Evolutionary conservation across 2,329 filamentous ascomycete genomes (phyloP).

Genomic region (Fusarium graminum): DNA sequence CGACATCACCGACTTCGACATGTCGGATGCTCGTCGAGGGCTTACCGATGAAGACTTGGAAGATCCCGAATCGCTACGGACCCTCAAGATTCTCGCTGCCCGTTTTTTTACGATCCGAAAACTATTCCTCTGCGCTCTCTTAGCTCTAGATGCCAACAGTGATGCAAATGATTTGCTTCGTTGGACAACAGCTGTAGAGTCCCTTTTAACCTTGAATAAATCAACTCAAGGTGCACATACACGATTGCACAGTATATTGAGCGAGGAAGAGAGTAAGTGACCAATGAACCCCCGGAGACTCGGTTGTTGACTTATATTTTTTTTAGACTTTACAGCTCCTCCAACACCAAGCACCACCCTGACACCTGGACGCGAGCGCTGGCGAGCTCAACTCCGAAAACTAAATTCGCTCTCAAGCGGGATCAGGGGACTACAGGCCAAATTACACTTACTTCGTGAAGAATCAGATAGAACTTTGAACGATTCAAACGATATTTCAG

Average conservation of each 20-base stretch:
- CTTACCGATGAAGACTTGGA: slow-evolving; percentile 78
- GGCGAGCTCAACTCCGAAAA: slow-evolving; percentile 88
- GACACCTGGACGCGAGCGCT: slow-evolving; percentile 82
- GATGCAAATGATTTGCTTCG: slow-evolving; percentile 80
- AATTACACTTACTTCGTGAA: slow-evolving; percentile 90
- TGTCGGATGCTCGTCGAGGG: slow-evolving; percentile 75
- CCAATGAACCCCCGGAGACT: neutral
- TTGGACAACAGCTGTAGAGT: slow-evolving; percentile 83
- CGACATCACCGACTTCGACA: slow-evolving; percentile 80
- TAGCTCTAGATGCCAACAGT: slow-evolving; percentile 87
- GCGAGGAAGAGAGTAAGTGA: slow-evolving; percentile 81
- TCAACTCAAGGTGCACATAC: slow-evolving; percentile 73
- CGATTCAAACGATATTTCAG: slow-evolving; percentile 76
- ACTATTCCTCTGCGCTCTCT: slow-evolving; percentile 86
- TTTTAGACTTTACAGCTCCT: slow-evolving; percentile 65
- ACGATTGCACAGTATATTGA: slow-evolving; percentile 76
- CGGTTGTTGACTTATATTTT: slow-evolving; percentile 24
- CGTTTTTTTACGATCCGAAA: slow-evolving; percentile 85
- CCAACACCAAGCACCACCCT: slow-evolving; percentile 70
- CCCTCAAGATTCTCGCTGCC: slow-evolving; percentile 83
- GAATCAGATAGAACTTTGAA: slow-evolving; percentile 86
- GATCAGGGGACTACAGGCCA: slow-evolving; percentile 92
- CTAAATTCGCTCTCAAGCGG: slow-evolving; percentile 89
- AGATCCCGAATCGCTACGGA: slow-evolving; percentile 81
- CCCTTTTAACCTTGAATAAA: slow-evolving; percentile 74